These are phyloP conservation scores for Gossypium raimondii DNA, from an alignment of 345 rosid species.

Conservation along the genomic window DNA sequence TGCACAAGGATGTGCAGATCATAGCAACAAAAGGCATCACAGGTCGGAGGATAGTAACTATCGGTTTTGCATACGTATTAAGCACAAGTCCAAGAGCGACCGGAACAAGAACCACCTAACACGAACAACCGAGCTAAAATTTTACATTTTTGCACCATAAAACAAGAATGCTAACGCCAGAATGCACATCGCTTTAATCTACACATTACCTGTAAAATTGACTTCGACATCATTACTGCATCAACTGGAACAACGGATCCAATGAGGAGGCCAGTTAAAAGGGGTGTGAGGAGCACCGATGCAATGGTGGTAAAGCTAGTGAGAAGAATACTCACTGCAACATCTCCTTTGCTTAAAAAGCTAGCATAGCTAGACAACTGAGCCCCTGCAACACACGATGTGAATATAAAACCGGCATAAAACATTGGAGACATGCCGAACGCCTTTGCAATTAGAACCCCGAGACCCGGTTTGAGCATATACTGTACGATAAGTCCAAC, in stretches of 20 bases:
- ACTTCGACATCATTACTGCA: conserved; percentile 89
- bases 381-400: conserved; percentile 88
- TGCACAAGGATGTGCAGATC: conserved; percentile 84
- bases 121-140: neutral
- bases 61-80: conserved; percentile 84
- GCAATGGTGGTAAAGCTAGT: conserved; percentile 79
- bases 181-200: conserved; percentile 1
- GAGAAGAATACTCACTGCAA: conserved; percentile 95
- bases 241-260: conserved; percentile 93
- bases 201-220: conserved; percentile 68
- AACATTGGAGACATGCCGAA: conserved; percentile 68
- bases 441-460: conserved; percentile 69
- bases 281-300: conserved; percentile 64
- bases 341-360: conserved; percentile 79
- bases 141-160: neutral
- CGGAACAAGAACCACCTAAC: conserved; percentile 88
- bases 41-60: conserved; percentile 57
- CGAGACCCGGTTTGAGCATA: conserved; percentile 72
- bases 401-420: conserved; percentile 81
- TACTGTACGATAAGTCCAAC: conserved; percentile 76
- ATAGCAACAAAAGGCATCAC: conserved; percentile 93
- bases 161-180: neutral
- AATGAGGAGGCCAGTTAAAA: conserved; percentile 66
- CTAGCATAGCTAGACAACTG: conserved; percentile 82
- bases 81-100: conserved; percentile 73